Evolutionary conservation across 129 eudicot genomes (phyloP), one percentile per base, ranked within the genome.

Genomic region (Cynara cardunculus): DNA sequence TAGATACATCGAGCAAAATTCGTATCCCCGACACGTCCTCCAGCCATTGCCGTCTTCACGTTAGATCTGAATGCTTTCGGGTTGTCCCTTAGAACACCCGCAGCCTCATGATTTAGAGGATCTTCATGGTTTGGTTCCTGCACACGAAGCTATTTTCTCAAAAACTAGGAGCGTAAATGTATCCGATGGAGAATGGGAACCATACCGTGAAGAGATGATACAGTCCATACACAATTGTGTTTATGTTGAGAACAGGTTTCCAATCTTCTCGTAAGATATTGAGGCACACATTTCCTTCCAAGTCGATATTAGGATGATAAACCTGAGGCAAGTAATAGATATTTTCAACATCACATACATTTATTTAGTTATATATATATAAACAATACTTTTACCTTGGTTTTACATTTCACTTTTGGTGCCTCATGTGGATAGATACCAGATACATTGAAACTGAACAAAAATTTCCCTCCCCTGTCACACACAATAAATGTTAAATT

Each of bases 251-350:
- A 26, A 89, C 91, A 49, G 96, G 93, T 85, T 89, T 91, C 96
- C 96, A 89, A 81, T 91, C 96, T 85, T 89, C 93, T 72, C 89
- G 84, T 19, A 91, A 80, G 21, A 89, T 87, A 84, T 91, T 91
- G 25, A 91, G 88, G 83, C 89, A 88, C 9, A 90, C 88, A 26
- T 88, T 90, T 49, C 94, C 94, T 82, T 90, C 91, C 86, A 91
- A 76, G 74, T 89, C 89, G n/a, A 91, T 91, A 81, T 91, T 91
- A 22, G 96, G 96, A 87, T 91, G 96, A 80, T 91, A 91, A 7
- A 91, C 92, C 91, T 91, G 82, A 18, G 65, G 24, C 5, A 56
- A 56, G 65, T 56, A 56, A n/a, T 56, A 56, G 24, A 56, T 56
- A 53, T 53, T 53, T n/a, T 56, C 24, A 56, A 56, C 65, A 56